Conservation (phyloP, 179 eudicot genomes). For the Amaranthus tricolor region DNA sequence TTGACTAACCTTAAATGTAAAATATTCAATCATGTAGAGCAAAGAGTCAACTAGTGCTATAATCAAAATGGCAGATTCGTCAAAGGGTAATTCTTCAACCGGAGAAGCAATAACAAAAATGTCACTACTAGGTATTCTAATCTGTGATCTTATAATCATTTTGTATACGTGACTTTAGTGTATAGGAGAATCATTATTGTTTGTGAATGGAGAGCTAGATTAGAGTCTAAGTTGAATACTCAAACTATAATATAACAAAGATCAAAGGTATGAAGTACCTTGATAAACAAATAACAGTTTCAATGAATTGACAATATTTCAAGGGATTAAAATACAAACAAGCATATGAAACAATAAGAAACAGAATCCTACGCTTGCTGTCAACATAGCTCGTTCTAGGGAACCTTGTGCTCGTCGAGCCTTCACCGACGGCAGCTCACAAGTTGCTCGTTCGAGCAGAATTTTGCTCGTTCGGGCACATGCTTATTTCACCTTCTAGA, state of each 20-base stretch:
- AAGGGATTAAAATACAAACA: too few species aligned
- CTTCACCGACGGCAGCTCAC: too few species aligned
- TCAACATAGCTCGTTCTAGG: too few species aligned
- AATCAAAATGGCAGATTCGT: slow-evolving; percentile 51
- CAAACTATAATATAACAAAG: neutral
- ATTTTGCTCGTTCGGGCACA: too few species aligned
- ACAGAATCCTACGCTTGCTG: neutral
- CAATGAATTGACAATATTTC: too few species aligned
- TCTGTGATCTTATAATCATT: neutral
- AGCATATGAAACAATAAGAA: neutral
- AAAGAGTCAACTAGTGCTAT: slow-evolving; percentile 8
- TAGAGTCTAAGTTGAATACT: neutral
- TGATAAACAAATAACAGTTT: too few species aligned
- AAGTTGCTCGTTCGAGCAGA: too few species aligned
- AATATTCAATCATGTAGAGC: slow-evolving; percentile 3
- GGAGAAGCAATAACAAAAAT: slow-evolving; percentile 43
- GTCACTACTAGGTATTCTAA: slow-evolving; percentile 50
- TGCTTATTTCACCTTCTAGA: too few species aligned
- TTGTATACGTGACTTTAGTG: neutral
- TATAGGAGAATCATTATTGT: slow-evolving; percentile 1
- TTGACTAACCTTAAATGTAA: neutral
- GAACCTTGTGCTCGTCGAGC: too few species aligned
- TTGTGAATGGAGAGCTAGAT: neutral
- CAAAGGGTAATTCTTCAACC: slow-evolving; percentile 45
- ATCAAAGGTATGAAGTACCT: too few species aligned